Evolutionary conservation across 2,329 filamentous ascomycete genomes (phyloP).

Genomic region (Fusarium mangiferae): DNA sequence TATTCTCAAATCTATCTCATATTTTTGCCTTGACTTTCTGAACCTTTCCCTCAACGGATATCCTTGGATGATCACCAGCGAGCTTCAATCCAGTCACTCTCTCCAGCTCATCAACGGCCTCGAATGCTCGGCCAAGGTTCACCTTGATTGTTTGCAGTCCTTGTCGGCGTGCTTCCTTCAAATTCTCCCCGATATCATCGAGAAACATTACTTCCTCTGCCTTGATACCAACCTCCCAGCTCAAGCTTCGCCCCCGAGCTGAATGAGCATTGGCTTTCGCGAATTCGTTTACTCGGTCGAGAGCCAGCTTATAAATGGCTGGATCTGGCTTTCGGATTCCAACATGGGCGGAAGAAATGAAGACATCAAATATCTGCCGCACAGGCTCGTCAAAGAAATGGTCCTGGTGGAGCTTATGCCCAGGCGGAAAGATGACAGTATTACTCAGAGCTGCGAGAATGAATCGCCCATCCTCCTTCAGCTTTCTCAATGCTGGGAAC

Average conservation of each 20-base stretch:
- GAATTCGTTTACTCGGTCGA: slow-evolving; percentile 72
- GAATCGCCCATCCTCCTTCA: slow-evolving; percentile 72
- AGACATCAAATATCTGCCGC: slow-evolving; percentile 81
- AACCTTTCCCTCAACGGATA: slow-evolving; percentile 55
- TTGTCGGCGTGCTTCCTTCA: slow-evolving; percentile 78
- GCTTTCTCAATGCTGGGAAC: slow-evolving; percentile 79
- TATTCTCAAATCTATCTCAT: slow-evolving; percentile 5
- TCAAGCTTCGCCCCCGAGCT: slow-evolving; percentile 51
- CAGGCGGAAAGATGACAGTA: slow-evolving; percentile 84
- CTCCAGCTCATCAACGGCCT: slow-evolving; percentile 87
- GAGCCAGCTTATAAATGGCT: slow-evolving; percentile 79
- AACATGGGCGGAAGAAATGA: slow-evolving; percentile 86
- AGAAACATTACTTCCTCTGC: slow-evolving; percentile 83
- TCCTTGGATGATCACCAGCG: slow-evolving; percentile 63
- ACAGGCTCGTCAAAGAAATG: slow-evolving; percentile 67
- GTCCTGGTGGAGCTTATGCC: slow-evolving; percentile 71
- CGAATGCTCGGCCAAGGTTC: slow-evolving; percentile 76
- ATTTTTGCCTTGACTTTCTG: slow-evolving; percentile 55
- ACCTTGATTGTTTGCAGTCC: slow-evolving; percentile 91
- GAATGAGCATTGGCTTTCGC: slow-evolving; percentile 62
- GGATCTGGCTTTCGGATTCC: slow-evolving; percentile 89
- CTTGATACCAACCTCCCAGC: slow-evolving; percentile 63
- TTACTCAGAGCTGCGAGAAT: slow-evolving; percentile 88
- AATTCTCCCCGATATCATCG: slow-evolving; percentile 93
- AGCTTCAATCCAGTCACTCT: slow-evolving; percentile 74